Conservation (phyloP, 202 grass and related monocot genomes). For the Digitaria exilis region DNA sequence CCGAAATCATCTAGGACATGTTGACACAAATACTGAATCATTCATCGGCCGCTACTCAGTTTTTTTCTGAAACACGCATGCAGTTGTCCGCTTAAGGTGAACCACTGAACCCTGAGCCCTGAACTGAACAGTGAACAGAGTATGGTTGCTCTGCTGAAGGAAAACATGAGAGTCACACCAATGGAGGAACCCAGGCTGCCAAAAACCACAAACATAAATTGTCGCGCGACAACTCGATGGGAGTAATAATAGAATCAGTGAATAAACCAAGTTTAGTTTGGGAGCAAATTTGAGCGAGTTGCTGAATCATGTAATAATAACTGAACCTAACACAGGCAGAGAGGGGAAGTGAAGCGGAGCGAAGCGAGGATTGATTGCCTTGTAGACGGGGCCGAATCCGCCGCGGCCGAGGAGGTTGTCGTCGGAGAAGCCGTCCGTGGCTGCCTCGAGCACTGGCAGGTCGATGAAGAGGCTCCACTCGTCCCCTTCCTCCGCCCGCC, state of each 20-base stretch:
- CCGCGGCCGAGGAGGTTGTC: slow-evolving; percentile 79
- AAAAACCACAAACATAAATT: neutral
- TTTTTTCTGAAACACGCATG: neutral
- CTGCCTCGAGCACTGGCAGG: slow-evolving; percentile 58
- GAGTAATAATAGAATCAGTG: neutral
- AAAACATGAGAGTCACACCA: neutral
- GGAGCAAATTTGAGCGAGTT: neutral
- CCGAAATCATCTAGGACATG: neutral
- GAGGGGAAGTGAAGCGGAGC: neutral
- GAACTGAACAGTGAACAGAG: neutral
- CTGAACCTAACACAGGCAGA: neutral
- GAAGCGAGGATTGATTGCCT: slow-evolving; percentile 29
- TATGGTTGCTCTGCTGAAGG: neutral
- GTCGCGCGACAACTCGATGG: neutral
- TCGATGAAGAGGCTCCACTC: slow-evolving; percentile 80
- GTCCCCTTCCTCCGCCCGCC: slow-evolving; percentile 1
- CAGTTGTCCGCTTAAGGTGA: neutral
- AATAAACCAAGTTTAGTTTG: neutral
- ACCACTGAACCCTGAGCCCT: neutral
- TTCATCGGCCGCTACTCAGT: neutral
- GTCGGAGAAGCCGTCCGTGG: slow-evolving; percentile 72
- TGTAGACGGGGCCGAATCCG: slow-evolving; percentile 89
- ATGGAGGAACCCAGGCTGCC: neutral
- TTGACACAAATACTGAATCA: neutral
- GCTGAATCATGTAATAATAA: neutral